These are phyloP conservation scores for Cymbopogon flexuosus DNA, from an alignment of 202 grass and related monocot genomes.

Conservation along the genomic window DNA sequence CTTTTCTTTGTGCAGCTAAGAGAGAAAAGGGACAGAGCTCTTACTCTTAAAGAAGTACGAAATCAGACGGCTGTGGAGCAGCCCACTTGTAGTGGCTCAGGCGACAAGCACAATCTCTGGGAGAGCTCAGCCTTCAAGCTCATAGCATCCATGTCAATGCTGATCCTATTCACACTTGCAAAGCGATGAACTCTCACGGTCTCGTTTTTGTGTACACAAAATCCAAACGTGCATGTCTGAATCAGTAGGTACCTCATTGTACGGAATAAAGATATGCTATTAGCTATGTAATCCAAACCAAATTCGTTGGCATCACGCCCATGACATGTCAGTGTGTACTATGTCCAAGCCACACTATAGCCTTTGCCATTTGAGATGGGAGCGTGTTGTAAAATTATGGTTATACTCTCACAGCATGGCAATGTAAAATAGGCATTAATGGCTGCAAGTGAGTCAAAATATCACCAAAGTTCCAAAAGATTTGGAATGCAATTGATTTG, in stretches of 20 bases:
- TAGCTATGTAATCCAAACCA: background rate
- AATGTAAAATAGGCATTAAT: background rate
- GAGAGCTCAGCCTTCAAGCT: slow-evolving; percentile 47
- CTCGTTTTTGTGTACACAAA: background rate
- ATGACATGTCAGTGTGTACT: background rate
- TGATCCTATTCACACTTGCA: slow-evolving; percentile 37
- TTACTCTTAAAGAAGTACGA: slow-evolving; percentile 32
- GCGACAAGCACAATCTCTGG: slow-evolving; percentile 45
- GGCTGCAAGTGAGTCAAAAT: background rate
- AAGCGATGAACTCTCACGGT: slow-evolving; percentile 29
- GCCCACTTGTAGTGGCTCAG: background rate
- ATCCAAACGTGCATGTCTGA: background rate
- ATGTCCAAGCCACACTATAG: background rate
- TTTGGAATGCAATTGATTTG: background rate
- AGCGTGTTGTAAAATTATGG: background rate
- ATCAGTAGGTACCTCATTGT: background rate
- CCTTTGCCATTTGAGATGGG: background rate
- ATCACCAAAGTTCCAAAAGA: background rate
- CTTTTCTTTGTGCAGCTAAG: slow-evolving; percentile 36
- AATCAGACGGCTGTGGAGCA: slow-evolving; percentile 34
- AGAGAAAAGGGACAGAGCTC: slow-evolving; percentile 41
- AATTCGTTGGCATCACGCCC: background rate
- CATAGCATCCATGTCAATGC: slow-evolving; percentile 53
- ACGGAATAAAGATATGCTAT: background rate
- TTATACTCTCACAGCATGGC: background rate